Base-by-base conservation (phyloP, 495 filamentous ascomycete species). In the Xylaria curta region DNA sequence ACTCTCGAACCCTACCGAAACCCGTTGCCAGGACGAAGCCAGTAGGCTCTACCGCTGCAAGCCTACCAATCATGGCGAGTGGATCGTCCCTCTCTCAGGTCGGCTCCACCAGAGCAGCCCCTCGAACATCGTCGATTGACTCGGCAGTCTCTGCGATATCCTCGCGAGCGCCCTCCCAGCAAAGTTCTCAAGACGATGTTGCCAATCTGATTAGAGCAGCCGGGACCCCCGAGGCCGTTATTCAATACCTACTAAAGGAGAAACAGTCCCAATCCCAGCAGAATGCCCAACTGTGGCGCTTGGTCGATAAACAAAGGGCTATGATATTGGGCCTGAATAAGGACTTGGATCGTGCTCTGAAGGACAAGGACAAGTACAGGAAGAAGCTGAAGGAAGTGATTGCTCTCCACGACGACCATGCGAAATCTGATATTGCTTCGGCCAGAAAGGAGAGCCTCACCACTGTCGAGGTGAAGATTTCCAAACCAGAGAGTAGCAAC, bases 251-350 rank as follows among this genome's bases (percentile, higher is more conserved):
- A 70, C 80, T 97, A 58, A 96, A 93, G 76, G 95, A 98, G 76
- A 98, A 98, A 81, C 90, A 94, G 68, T 91, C 92, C 31, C 90
- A 93, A 46, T 88, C 93, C 8, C 90, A 93, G 69, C 96, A 97
- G 74, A 98, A 98, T 79, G 85, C 91, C 19, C 95, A 98, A 80
- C 82, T 99, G 71, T 99, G 96, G 96, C 90, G 93, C 66, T 82
- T 99, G 60, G 94, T 99, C 33, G 94, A 98, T 79, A 98, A 99
- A 81, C 96, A 99, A 81, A 87, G 96, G 60, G 90, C 94, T 0
- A 92, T 99, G 87, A 94, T 99, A 44, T 76, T 97, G 33, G 97
- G 96, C 0, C 85, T 99, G 47, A 98, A 98, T 76, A 97, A 96
- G 80, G 96, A 99, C 77, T 85, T 99, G 31, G 95, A 98, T 80